Evolutionary conservation across 306 rosid genomes (phyloP).

Genomic region (Quercus dentata): DNA sequence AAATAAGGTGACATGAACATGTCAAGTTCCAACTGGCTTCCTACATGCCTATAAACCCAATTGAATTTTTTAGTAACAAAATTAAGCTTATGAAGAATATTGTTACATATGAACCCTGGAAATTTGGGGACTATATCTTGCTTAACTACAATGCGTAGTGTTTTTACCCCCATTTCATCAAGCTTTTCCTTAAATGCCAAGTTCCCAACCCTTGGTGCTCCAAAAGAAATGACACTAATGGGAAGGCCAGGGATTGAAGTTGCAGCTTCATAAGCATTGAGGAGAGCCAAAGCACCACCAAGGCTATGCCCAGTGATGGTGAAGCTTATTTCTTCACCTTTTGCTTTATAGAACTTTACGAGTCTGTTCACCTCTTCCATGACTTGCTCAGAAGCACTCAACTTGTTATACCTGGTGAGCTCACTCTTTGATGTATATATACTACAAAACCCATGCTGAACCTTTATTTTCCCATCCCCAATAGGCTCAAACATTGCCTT

Average conservation of each 20-base stretch:
- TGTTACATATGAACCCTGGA: conserved; percentile 43
- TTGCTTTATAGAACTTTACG: conserved; percentile 23
- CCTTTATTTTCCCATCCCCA: conserved; percentile 43
- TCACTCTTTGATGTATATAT: conserved; percentile 50
- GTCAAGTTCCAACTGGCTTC: conserved; percentile 40
- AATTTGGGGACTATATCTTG: conserved; percentile 60
- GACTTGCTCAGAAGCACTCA: conserved; percentile 68
- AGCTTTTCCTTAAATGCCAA: conserved; percentile 51
- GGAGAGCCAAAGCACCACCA: conserved; percentile 67
- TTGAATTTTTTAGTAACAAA: conserved; percentile 35
- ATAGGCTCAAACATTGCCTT: conserved; percentile 36
- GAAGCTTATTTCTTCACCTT: conserved; percentile 55
- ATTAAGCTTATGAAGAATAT: conserved; percentile 35
- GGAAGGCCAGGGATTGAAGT: conserved; percentile 25
- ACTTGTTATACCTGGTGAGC: conserved; percentile 48
- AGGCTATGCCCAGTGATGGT: conserved; percentile 77
- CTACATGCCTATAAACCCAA: conserved; percentile 63
- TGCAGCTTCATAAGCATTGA: conserved; percentile 60
- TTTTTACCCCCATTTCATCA: conserved; percentile 39
- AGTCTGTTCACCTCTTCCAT: conserved; percentile 44
- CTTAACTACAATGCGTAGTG: conserved; percentile 37
- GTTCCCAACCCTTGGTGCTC: conserved; percentile 75
- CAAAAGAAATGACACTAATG: conserved; percentile 60
- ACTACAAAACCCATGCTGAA: conserved; percentile 62
- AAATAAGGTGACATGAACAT: conserved; percentile 49